Evolutionary conservation across 176 grass and related monocot species (phyloP).

Genomic region (Hordeum marinum): DNA sequence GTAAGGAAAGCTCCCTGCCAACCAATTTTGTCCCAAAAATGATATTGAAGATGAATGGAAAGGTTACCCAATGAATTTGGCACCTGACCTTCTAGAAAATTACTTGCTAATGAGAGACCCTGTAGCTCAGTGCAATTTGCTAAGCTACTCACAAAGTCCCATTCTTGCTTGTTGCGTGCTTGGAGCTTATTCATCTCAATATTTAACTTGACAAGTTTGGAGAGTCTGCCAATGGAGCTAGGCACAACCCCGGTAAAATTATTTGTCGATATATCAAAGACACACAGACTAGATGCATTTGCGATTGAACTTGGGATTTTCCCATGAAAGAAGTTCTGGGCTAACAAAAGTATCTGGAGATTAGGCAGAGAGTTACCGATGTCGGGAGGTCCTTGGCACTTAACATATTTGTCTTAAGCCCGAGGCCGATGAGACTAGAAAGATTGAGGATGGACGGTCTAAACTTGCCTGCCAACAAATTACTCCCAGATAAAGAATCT

Average conservation of each 20-base stretch:
- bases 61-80: not conserved
- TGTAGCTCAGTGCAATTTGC: slow-evolving; percentile 1
- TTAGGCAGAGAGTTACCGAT: not conserved
- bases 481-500: not conserved
- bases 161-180: not conserved
- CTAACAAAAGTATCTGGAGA: not conserved
- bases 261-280: not conserved
- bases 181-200: not conserved
- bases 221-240: not conserved
- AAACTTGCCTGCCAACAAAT: not conserved
- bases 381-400: not conserved
- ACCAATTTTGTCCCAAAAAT: not conserved
- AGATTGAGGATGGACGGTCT: not conserved
- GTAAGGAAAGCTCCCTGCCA: not conserved
- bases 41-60: not conserved
- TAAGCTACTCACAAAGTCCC: slow-evolving; percentile 23
- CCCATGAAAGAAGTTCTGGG: not conserved
- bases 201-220: not conserved
- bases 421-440: not conserved
- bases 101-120: not conserved
- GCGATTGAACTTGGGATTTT: not conserved
- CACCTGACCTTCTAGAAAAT: not conserved
- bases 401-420: not conserved
- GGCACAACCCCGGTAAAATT: slow-evolving; percentile 5
- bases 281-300: not conserved